Conservation (phyloP, 2,329 filamentous ascomycete species). For the Podosphaera leucotricha region DNA sequence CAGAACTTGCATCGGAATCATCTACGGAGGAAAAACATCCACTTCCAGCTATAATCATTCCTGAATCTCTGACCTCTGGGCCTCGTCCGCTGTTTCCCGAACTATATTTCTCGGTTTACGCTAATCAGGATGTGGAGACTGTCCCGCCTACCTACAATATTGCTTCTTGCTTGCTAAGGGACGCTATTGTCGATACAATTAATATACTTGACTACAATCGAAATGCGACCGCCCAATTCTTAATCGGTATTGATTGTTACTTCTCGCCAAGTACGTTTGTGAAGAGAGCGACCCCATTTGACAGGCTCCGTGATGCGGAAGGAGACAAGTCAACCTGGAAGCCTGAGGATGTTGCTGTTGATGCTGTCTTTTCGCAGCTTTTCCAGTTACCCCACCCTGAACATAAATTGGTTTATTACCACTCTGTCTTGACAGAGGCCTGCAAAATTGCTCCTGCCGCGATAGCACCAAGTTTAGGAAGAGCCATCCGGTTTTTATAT, state of each 20-base stretch:
- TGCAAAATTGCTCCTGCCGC: slow-evolving; percentile 91
- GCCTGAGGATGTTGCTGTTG: slow-evolving; percentile 89
- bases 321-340: slow-evolving; percentile 64
- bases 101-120: slow-evolving; percentile 80
- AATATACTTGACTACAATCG: slow-evolving; percentile 88
- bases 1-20: slow-evolving; percentile 35
- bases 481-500: slow-evolving; percentile 83
- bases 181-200: slow-evolving; percentile 75
- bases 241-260: slow-evolving; percentile 89
- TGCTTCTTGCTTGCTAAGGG: slow-evolving; percentile 61
- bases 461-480: slow-evolving; percentile 81
- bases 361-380: slow-evolving; percentile 88
- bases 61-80: slow-evolving; percentile 51
- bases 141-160: slow-evolving; percentile 59
- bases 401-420: slow-evolving; percentile 92
- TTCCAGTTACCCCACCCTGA: slow-evolving; percentile 70
- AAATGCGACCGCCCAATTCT: slow-evolving; percentile 59
- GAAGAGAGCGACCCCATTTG: slow-evolving; percentile 79
- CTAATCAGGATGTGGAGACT: slow-evolving; percentile 65
- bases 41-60: slow-evolving; percentile 54
- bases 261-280: slow-evolving; percentile 79
- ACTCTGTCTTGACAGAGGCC: slow-evolving; percentile 78
- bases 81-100: slow-evolving; percentile 67
- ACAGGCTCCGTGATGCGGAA: slow-evolving; percentile 53
- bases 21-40: slow-evolving; percentile 43